phyloP scores from a whole-genome alignment of 2,329 filamentous ascomycete species.

The Fusarium sp. region DNA sequence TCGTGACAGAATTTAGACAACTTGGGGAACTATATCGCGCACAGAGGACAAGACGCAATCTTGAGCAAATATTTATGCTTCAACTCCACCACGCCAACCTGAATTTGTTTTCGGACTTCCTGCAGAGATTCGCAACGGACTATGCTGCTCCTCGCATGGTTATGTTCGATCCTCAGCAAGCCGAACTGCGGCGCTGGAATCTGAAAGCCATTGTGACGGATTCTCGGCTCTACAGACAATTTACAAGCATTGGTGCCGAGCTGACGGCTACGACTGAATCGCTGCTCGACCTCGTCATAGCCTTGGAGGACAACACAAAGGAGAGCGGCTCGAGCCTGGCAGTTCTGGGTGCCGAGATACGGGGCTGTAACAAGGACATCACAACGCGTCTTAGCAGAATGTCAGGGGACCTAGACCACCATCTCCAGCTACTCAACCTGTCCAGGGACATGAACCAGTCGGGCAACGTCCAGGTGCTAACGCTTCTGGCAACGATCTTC shows the following conservation, averaged over 20 bases:
- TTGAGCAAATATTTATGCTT: not conserved
- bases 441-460: constrained; percentile 3
- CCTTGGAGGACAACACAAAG: not conserved
- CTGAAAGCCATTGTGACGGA: not conserved
- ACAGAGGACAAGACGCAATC: not conserved
- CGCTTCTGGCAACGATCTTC: constrained; percentile 17
- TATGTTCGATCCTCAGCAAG: not conserved
- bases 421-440: constrained; percentile 10
- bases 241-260: not conserved
- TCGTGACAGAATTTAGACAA: no score
- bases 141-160: not conserved
- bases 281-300: not conserved
- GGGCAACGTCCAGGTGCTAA: constrained; percentile 5
- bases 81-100: constrained; percentile 3
- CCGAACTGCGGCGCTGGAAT: constrained; percentile 2
- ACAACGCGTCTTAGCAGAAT: not conserved
- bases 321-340: no score
- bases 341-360: not conserved
- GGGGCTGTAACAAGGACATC: not conserved
- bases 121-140: not conserved
- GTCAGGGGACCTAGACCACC: not conserved
- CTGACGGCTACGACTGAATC: not conserved
- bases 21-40: not conserved
- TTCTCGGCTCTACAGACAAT: not conserved
- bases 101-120: not conserved